Percentiles rank a stretch among this genome's conserved stretches.
Conservation (phyloP, 2,329 filamentous ascomycete species). For the Colletotrichum sublineola region DNA sequence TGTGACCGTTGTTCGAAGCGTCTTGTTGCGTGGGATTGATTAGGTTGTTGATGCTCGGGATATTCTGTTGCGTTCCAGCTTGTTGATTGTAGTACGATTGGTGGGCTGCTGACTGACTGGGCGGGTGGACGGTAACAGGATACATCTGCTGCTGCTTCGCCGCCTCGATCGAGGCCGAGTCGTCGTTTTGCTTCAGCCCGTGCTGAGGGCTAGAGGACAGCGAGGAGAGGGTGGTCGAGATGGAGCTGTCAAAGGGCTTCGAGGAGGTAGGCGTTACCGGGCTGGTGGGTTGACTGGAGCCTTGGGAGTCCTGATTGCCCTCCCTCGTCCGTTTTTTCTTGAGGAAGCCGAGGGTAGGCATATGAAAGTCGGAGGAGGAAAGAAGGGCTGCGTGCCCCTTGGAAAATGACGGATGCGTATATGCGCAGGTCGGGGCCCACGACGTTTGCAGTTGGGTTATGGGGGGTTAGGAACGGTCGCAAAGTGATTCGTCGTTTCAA, state of each 20-base stretch:
- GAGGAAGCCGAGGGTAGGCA: constrained; percentile 96
- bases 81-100: constrained; percentile 49
- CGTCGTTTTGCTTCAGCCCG: constrained; percentile 42
- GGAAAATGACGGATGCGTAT: constrained; percentile 24
- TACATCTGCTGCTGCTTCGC: constrained; percentile 51
- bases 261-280: constrained; percentile 71
- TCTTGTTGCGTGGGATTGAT: constrained; percentile 75
- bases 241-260: constrained; percentile 61
- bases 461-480: constrained; percentile 34
- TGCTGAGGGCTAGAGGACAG: constrained; percentile 40
- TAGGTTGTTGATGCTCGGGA: constrained; percentile 85
- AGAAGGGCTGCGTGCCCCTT: constrained; percentile 44
- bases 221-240: constrained; percentile 44
- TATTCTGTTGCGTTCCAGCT: constrained; percentile 71
- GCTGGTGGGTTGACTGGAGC: constrained; percentile 74
- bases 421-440: constrained; percentile 35
- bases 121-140: constrained; percentile 48
- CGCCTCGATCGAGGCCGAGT: constrained; percentile 41
- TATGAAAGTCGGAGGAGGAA: constrained; percentile 58
- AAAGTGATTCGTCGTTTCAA: constrained; percentile 40
- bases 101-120: constrained; percentile 49
- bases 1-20: constrained; percentile 44
- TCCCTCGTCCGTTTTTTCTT: constrained; percentile 99
- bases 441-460: constrained; percentile 39
- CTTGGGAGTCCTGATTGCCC: constrained; percentile 78